Conservation (phyloP, 306 rosid species). For the Argentina anserina region DNA sequence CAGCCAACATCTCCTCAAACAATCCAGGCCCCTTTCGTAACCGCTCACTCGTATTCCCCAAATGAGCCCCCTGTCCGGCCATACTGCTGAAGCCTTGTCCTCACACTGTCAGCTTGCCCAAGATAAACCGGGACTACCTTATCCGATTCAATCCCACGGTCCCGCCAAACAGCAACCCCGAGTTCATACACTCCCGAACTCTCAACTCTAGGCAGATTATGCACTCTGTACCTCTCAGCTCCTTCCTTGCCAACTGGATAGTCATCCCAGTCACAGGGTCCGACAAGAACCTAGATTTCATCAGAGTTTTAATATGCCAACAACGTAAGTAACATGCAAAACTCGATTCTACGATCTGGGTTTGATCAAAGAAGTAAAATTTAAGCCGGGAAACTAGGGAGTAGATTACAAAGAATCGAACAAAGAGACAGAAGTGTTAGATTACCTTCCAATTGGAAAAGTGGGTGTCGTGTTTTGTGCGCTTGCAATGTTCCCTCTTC, state of each 20-base stretch:
- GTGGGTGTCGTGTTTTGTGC: conserved; percentile 58
- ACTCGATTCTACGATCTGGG: neutral
- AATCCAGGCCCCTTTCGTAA: conserved; percentile 43
- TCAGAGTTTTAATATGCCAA: neutral
- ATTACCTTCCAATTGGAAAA: conserved; percentile 77
- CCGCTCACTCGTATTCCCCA: conserved; percentile 34
- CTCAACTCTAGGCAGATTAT: conserved; percentile 51
- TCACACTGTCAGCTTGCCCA: conserved; percentile 73
- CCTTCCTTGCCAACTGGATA: conserved; percentile 63
- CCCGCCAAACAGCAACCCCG: conserved; percentile 43
- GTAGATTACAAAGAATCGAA: neutral
- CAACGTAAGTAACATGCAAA: neutral
- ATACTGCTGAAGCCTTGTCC: conserved; percentile 61
- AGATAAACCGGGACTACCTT: conserved; percentile 56
- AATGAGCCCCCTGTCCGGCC: conserved; percentile 76
- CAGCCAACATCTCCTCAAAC: conserved; percentile 53
- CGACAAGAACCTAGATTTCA: conserved; percentile 61
- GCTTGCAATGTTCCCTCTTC: conserved; percentile 64
- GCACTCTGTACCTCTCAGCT: conserved; percentile 62
- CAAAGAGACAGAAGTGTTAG: neutral
- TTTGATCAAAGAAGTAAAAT: neutral
- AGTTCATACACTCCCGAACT: conserved; percentile 81
- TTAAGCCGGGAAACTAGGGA: neutral
- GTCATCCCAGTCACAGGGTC: conserved; percentile 81
- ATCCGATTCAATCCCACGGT: conserved; percentile 47